phyloP scores from a whole-genome alignment of 2,329 filamentous ascomycete genomes.

The Fusarium burgessii region DNA sequence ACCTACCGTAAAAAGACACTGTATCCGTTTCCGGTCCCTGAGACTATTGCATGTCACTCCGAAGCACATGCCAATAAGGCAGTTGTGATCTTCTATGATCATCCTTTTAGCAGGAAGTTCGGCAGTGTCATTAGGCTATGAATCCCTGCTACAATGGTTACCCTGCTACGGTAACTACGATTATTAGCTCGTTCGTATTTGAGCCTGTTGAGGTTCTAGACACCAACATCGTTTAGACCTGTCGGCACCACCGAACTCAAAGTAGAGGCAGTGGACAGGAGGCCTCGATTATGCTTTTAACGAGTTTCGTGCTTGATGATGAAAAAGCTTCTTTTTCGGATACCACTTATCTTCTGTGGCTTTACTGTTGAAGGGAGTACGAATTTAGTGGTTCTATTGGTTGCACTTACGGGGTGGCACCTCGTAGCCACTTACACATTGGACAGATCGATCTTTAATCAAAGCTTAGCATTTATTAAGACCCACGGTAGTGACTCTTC shows the following conservation, averaged over 20 bases:
- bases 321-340: neutral
- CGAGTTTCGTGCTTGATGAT: neutral
- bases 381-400: neutral
- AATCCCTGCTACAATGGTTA: neutral
- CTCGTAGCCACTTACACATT: neutral
- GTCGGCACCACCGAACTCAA: slow-evolving; percentile 12
- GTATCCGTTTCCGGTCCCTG: neutral
- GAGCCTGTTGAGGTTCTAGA: neutral
- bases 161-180: neutral
- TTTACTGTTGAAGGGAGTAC: neutral
- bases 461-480: neutral
- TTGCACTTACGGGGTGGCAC: neutral
- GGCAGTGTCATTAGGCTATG: neutral
- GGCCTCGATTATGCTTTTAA: neutral
- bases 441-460: neutral
- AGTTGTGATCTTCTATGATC: neutral
- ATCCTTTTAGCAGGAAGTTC: neutral
- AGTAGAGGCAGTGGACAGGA: neutral
- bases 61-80: neutral
- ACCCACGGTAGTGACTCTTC: slow-evolving; percentile 30
- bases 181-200: slow-evolving; percentile 15
- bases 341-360: neutral
- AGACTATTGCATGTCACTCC: neutral
- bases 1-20: neutral
- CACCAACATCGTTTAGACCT: neutral